Base-by-base conservation (phyloP, 2,329 filamentous ascomycete species). In the Paramyrothecium roridum region DNA sequence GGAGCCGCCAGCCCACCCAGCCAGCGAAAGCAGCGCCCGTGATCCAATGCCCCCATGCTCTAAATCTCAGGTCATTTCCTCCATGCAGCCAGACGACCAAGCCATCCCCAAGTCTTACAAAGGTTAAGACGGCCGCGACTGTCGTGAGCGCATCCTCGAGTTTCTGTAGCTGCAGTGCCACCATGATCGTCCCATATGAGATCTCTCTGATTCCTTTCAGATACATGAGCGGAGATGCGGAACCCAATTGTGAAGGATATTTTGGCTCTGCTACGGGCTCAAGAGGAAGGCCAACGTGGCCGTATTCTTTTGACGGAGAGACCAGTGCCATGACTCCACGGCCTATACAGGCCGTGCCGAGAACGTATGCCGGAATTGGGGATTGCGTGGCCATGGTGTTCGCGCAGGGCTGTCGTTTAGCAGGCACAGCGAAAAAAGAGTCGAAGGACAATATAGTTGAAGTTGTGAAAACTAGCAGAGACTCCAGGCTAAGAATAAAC, bases 161-260 rank as follows among this genome's bases (percentile, higher is more conserved):
- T 22, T 60, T 65, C 47, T 70, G 69, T 17, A 55, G 56, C 51
- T 72, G 67, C 17, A 73, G 53, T 16, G 56, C 61, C 22, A 70
- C 50, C 50, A 72, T 48, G 0, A 62, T 53, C 2, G 67, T n/a
- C 17, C 71, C 70, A 50, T 67, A 72, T 2, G 60, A 64, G 3
- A 72, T 47, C 54, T 73, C 71, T 3, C 71, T 67, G 10, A 70
- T 60, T 8, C 68, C 69, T 52, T 73, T 72, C 55, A 72, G 64
- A 50, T 69, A 69, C 57, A 73, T 67, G 19, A 72, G 66, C 2
- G 71, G 66, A 21, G 70, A 73, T 8, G 57, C 33, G 10, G 34
- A n/a, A 3, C 58, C 50, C 0, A 7, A 26, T 48, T 50, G 37
- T 1, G 13, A 16, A 3, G 13, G n/a, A 17, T 10, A 10, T 10